Evolutionary conservation across 495 filamentous ascomycete genomes (phyloP), one percentile per base, ranked within the genome.

Genomic region (Hypoxylon cercidicola): DNA sequence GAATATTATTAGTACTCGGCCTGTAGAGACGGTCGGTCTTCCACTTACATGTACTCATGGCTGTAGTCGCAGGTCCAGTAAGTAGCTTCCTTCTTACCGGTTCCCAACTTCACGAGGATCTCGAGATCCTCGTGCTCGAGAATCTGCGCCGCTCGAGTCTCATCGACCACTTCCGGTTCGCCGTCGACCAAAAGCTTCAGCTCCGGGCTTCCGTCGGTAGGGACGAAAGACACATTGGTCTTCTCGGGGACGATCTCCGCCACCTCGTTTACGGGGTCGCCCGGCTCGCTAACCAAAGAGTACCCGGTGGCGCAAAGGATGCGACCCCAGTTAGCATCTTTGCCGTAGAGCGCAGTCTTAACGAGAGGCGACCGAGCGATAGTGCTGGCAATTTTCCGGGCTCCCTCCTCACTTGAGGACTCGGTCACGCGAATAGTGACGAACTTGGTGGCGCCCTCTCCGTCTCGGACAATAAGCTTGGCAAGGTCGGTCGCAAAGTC

Each of bases 21-120:
- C 41, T 15, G 0, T 11, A 37, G 15, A n/a, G 15, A 49, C 12
- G 19, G 13, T 35, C 1, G 8, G 43, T 34, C 16, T 34, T n/a
- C 11, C 44, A 63, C 65, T 60, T 51, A 68, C 74, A 89, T 92
- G 81, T 95, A 99, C 79, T 98, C 95, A 75, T 97, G 95, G 77
- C 93, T 97, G 77, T 97, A 96, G 79, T 98, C 95, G 75, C 95
- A 98, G 64, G 94, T 97, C 90, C 92, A 98, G 76, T 93, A 93
- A 9, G 88, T 87, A 9, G 90, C 91, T 75, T 93, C 87, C 72
- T 93, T 87, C 57, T 82, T 77, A 21, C 90, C 90, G 25, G 81
- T 83, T 30, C 87, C 88, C n/a, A 94, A 77, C 66, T 88, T 85
- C 34, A 94, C 86, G 30, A 89, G 78, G 50, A 94, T 93, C 78